Base-by-base conservation (phyloP, 371 early-diverging fungal genomes). In the Chytridium lagenaria region DNA sequence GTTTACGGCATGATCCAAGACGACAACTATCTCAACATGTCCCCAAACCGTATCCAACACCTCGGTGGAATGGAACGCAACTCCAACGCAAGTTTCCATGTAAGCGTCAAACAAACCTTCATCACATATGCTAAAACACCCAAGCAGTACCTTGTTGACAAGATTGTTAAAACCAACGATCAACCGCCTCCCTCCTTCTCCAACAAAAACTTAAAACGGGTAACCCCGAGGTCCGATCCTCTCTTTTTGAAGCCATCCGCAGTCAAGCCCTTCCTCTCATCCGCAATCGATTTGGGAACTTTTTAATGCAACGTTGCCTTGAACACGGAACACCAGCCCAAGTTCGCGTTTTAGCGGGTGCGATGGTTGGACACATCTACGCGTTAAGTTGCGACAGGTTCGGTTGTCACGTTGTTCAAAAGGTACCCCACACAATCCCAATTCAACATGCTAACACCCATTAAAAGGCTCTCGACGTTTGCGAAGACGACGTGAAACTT, bases 341-440 rank as follows among this genome's bases (percentile, higher is more conserved):
- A 75, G 81, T 90, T 39, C 72, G 85, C 37, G 81, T 80, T 0
- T 64, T 92, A 28, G 89, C 86, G 0, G 71, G 79, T 19, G 81
- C 84, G 10, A 91, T 92, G 89, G 78, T 83, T 1, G 92, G 91
- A 0, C 87, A 89, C 65, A 79, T 92, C 28, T 70, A 89, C 50
- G 77, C 84, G 1, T 72, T 92, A 50, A 86, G 91, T 19, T 90
- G 91, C 73, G 90, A 92, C 66, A 89, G 90, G 0, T 92, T 91
- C 79, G 92, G 90, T 0, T 93, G 93, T 74, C 93, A 92, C 78
- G 92, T 93, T 0, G 88, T 93, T 19, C 93, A 93, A 81, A 92
- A 90, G 85, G 85, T 86, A 28, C n/a, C 30, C 52, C 63, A 16
- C 7, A 36, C 23, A 49, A 23, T 64, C 26, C 38, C 51, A 0